phyloP scores from a whole-genome alignment of 768 basidiomycete species.

The Boletellus sp. region DNA sequence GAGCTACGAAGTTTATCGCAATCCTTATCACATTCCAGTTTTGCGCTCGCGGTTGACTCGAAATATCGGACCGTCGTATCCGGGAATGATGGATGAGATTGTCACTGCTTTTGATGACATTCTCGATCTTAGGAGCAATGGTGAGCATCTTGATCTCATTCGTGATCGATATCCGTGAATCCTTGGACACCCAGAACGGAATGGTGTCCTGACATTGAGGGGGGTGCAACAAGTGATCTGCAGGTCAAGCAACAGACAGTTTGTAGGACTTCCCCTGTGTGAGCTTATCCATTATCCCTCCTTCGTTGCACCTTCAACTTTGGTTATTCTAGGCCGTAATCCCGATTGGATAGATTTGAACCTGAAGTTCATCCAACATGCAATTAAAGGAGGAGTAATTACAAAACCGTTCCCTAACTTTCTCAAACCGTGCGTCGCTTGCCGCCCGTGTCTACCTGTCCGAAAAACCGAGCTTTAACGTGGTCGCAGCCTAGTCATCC shows the following conservation, averaged over 20 bases:
- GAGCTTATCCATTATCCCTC: neutral
- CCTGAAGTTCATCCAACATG: conserved; percentile 31
- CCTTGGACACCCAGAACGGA: conserved; percentile 13
- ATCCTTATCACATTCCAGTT: too few relatives aligned
- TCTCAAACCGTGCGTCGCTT: too few relatives aligned
- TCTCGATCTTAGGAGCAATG: too few relatives aligned
- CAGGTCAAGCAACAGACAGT: conserved; percentile 39
- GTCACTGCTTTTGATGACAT: too few relatives aligned
- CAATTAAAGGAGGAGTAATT: too few relatives aligned
- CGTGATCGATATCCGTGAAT: too few relatives aligned
- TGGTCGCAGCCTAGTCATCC: too few relatives aligned
- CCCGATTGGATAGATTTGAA: conserved; percentile 31
- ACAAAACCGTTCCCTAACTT: too few relatives aligned
- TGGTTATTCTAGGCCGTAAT: conserved; percentile 9
- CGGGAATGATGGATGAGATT: too few relatives aligned
- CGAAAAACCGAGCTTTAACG: too few relatives aligned
- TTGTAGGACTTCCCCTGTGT: conserved; percentile 19
- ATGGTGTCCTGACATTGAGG: conserved; percentile 13
- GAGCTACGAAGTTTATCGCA: neutral
- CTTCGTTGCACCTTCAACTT: too few relatives aligned
- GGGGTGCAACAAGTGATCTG: too few relatives aligned
- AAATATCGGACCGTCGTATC: conserved; percentile 36
- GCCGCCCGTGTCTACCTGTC: conserved; percentile 18
- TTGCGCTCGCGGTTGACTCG: conserved; percentile 33
- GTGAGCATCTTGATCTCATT: conserved; percentile 1